Conservation (phyloP, 352 stramenopile species). For the Phytophthora hibernalis region DNA sequence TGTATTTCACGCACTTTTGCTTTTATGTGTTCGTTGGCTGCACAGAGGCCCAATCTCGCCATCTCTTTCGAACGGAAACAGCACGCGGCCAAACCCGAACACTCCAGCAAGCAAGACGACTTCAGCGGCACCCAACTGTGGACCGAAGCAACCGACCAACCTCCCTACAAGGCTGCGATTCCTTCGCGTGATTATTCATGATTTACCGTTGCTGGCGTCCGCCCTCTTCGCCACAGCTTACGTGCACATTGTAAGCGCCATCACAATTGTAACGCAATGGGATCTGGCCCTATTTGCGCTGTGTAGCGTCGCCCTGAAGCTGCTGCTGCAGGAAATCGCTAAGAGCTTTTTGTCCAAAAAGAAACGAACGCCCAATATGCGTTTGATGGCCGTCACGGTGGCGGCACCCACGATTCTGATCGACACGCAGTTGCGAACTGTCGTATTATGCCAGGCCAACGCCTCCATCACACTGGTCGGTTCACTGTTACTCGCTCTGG, state of each 20-base stretch:
- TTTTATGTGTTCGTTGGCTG: constrained; percentile 27
- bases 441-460: constrained; percentile 26
- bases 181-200: constrained; percentile 19
- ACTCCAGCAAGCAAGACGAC: constrained; percentile 1
- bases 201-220: constrained; percentile 28
- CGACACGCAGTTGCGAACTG: constrained; percentile 36
- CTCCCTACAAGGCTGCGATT: constrained; percentile 3
- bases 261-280: constrained; percentile 18
- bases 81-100: constrained; percentile 14
- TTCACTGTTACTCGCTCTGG: constrained; percentile 34
- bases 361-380: constrained; percentile 12
- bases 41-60: constrained; percentile 20
- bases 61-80: constrained; percentile 29
- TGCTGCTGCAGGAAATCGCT: constrained; percentile 30
- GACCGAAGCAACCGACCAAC: not conserved
- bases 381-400: constrained; percentile 26
- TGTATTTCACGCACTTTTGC: constrained; percentile 21
- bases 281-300: constrained; percentile 16
- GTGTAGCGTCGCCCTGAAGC: constrained; percentile 20
- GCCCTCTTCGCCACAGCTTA: constrained; percentile 30
- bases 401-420: constrained; percentile 35
- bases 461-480: constrained; percentile 21
- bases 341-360: constrained; percentile 22
- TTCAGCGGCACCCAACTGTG: not conserved
- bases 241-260: constrained; percentile 24